Evolutionary conservation across 2,329 filamentous ascomycete species (phyloP).

Genomic region (Aspergillus tamarii): DNA sequence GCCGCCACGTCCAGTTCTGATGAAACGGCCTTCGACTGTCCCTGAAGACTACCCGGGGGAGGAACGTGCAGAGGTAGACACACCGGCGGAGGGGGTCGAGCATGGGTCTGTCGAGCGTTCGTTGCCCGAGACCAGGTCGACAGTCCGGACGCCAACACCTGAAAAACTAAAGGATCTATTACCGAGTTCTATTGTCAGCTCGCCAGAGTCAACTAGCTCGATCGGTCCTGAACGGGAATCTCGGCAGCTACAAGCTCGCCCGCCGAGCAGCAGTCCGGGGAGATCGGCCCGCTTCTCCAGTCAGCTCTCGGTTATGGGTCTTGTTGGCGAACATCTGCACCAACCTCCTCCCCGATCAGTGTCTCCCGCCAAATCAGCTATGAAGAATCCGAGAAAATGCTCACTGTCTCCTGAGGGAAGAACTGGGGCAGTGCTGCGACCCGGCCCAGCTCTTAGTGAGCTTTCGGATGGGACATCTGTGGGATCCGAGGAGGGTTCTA

Average conservation of each 20-base stretch:
- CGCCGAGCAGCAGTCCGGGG: slow-evolving; percentile 54
- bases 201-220: slow-evolving; percentile 24
- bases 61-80: slow-evolving; percentile 30
- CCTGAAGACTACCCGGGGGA: slow-evolving; percentile 47
- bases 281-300: slow-evolving; percentile 62
- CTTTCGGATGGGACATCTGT: slow-evolving; percentile 60
- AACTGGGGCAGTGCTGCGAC: slow-evolving; percentile 23
- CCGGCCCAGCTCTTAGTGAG: slow-evolving; percentile 52
- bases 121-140: slow-evolving; percentile 12
- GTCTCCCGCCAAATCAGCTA: slow-evolving; percentile 64
- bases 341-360: slow-evolving; percentile 62
- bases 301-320: slow-evolving; percentile 52
- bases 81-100: slow-evolving; percentile 2
- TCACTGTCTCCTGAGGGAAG: slow-evolving; percentile 40
- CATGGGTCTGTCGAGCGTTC: neutral
- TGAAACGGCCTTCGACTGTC: slow-evolving; percentile 45
- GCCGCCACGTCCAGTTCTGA: neutral
- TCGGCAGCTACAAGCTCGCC: slow-evolving; percentile 31
- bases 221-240: slow-evolving; percentile 17
- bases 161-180: slow-evolving; percentile 14
- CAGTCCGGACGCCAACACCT: slow-evolving; percentile 15
- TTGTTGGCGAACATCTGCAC: slow-evolving; percentile 52
- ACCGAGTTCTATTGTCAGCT: slow-evolving; percentile 23
- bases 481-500: slow-evolving; percentile 48
- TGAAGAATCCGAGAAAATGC: slow-evolving; percentile 59